Base-by-base conservation (phyloP, 208 protist species). In the Entamoeba dispar region DNA sequence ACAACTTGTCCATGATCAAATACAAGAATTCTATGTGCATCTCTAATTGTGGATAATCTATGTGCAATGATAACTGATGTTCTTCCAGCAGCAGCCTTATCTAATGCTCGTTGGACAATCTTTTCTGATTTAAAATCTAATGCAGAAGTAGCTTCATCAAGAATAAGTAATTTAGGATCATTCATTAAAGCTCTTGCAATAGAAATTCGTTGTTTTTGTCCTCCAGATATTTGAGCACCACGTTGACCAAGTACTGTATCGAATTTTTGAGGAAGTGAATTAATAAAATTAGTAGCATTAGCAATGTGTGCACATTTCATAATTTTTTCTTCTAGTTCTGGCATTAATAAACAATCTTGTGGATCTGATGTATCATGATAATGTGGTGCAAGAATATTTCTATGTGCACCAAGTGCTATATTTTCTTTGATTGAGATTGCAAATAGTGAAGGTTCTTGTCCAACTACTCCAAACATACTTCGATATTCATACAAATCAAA, bases 401-500 rank as follows among this genome's bases (percentile, higher is more conserved):
- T n/a, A n/a, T 69, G 55, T n/a, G 55, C 10, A 31, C 91, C 91
- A 55, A 38, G 51, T 31, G 14, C 5, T 50, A 99, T 98, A 95
- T 99, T 99, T 94, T 98, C 97, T 49, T 95, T 94, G 52, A 99
- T 95, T 5, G 97, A 97, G 92, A 97, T 97, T 93, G 98, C 97
- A 95, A 99, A 99, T 14, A 99, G 96, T 34, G 98, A 96, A 17
- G 97, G 97, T 94, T 99, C 97, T 95, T 99, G 98, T n/a, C 97
- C 96, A 38, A 99, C 97, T n/a, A 98, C 34, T 38, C 34, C 92
- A 34, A 93, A 22, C 31, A 55, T 47, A 43, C 17, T 6, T 57
- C 6, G 22, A 34, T 55, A 55, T 4, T 17, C 6, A 52, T 4
- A 91, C 49, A 97, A 93, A 93, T 97, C 94, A 91, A 98, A 92